Base-by-base conservation (phyloP, 495 filamentous ascomycete species). In the Tricharina praecox region DNA sequence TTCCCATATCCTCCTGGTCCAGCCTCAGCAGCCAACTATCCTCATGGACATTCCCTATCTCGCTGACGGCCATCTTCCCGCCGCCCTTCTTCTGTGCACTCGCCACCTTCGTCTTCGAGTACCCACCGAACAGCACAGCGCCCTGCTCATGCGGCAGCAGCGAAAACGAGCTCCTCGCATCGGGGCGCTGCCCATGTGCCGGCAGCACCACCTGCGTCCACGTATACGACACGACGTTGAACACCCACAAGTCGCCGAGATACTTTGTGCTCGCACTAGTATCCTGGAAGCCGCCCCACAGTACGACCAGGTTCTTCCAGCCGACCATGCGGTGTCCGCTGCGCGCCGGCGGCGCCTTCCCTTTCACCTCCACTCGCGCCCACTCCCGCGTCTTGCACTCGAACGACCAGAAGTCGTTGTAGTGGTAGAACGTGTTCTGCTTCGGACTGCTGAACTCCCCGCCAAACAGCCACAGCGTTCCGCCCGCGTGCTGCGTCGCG, bases 381-480 rank as follows among this genome's bases (percentile, higher is more conserved):
- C 90, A 97, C 67, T 97, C 90, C 47, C 82, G 71, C 0, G 77
- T 74, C 4, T 72, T 68, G 0, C 85, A 76, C 44, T 94, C 85
- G 28, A 95, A 76, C 24, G 82, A 72, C 90, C 90, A 97, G 61
- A 96, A 95, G 60, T 95, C 90, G 62, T 93, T 93, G 67, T 97
- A 97, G 56, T 97, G 90, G 60, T 97, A 95, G 61, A 97, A 97
- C 1, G 88, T 97, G 3, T 90, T 90, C 62, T 97, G 90, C 58
- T 95, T 97, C 1, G 90, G 90, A 7, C 71, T 78, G 1, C 75
- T 82, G 51, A 74, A 73, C 51, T 75, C 68, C 55, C 88, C 90
- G 55, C 90, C 90, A 55, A 95, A 96, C 13, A 97, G 63, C 64
- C 88, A 97, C 34, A 95, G 70, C 19, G 79, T 79, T 24, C 78